phyloP scores from a whole-genome alignment of 768 basidiomycete species.

The Naganishia friedmannii region DNA sequence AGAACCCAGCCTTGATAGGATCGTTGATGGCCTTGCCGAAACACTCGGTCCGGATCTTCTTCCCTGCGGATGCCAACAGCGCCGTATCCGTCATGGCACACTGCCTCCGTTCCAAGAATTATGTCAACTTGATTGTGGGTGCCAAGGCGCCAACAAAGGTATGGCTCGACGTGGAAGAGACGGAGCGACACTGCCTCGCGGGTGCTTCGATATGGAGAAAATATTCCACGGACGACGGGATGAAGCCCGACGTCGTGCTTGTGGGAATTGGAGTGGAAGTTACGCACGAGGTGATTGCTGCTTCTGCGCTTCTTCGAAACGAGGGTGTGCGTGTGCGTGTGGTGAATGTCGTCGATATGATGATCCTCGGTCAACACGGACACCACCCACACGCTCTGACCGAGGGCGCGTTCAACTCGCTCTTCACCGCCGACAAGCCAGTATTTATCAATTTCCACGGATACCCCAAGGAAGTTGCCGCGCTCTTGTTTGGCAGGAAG shows the following conservation, averaged over 20 bases:
- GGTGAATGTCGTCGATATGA: conserved; percentile 83
- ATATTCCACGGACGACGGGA: conserved; percentile 67
- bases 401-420: conserved; percentile 40
- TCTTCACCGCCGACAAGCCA: conserved; percentile 49
- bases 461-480: conserved; percentile 45
- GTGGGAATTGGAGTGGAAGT: conserved; percentile 83
- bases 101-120: conserved; percentile 77
- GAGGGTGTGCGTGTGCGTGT: conserved; percentile 71
- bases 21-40: conserved; percentile 76
- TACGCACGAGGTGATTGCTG: conserved; percentile 83
- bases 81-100: conserved; percentile 79
- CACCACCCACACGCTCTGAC: conserved; percentile 52
- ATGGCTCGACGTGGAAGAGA: conserved; percentile 75
- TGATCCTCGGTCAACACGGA: conserved; percentile 71
- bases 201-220: conserved; percentile 85
- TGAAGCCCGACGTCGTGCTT: conserved; percentile 61
- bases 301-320: conserved; percentile 72
- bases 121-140: conserved; percentile 65
- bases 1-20: conserved; percentile 65
- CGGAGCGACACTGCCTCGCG: conserved; percentile 69
- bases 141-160: conserved; percentile 65
- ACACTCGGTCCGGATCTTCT: conserved; percentile 50
- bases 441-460: conserved; percentile 80
- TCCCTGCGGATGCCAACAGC: conserved; percentile 87
- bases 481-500: conserved; percentile 46